Evolutionary conservation across 345 rosid genomes (phyloP).

Genomic region (Salix viminalis): DNA sequence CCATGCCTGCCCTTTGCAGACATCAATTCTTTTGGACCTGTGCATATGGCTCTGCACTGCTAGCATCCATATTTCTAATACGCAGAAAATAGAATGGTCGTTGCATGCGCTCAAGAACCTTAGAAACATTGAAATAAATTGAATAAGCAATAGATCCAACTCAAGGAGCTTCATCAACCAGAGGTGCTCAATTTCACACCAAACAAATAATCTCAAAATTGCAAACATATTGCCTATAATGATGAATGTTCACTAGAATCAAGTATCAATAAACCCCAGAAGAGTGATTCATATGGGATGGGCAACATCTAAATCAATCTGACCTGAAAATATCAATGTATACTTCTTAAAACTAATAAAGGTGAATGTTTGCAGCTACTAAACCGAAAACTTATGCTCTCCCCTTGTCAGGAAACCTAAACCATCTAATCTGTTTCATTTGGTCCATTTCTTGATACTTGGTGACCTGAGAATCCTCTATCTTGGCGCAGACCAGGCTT

Average conservation of each 20-base stretch:
- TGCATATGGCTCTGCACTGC: no score
- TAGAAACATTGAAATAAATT: neutral
- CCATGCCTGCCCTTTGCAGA: no score
- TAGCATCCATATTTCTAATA: no score
- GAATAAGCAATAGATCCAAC: neutral
- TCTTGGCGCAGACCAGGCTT: constrained; percentile 40
- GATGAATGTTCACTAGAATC: neutral
- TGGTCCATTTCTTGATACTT: constrained; percentile 30
- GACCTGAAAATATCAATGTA: constrained; percentile 8
- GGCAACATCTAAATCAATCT: constrained; percentile 10
- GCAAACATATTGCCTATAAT: constrained; percentile 11
- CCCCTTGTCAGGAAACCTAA: neutral
- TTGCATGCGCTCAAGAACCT: no score
- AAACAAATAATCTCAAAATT: constrained; percentile 15
- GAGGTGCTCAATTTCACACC: neutral
- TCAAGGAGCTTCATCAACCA: neutral
- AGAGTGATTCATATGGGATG: constrained; percentile 7
- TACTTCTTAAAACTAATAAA: constrained; percentile 16
- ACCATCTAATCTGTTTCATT: constrained; percentile 20
- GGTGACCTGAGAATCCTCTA: constrained; percentile 34
- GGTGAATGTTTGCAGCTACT: constrained; percentile 4
- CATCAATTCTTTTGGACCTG: no score
- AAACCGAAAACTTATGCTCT: constrained; percentile 22
- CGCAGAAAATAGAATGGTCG: no score
- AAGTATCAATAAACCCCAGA: constrained; percentile 4